A percentile compares a stretch with the other conserved stretches of the same genome.
Conservation (phyloP, 2,329 filamentous ascomycete species). For the Uncinocarpus reesii region DNA sequence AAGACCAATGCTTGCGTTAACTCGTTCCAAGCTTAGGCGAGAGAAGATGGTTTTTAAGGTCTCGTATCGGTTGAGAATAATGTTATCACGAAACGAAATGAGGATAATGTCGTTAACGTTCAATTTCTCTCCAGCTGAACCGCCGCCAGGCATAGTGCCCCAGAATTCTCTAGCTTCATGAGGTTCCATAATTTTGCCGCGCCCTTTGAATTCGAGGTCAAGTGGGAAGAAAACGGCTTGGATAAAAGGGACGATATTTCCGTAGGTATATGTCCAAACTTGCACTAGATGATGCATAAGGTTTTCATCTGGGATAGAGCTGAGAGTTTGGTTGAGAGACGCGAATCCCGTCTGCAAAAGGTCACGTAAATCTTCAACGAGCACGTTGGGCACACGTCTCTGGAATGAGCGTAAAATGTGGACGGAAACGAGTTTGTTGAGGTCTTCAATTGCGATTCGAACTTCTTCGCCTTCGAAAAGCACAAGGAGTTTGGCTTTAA, state of each 20-base stretch:
- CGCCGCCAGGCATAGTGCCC: slow-evolving; percentile 55
- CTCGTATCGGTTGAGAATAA: slow-evolving; percentile 83
- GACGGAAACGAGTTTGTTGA: slow-evolving; percentile 53
- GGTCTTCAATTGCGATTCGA: slow-evolving; percentile 54
- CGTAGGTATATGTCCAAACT: slow-evolving; percentile 89
- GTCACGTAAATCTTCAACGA: slow-evolving; percentile 55
- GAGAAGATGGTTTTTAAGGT: slow-evolving; percentile 83
- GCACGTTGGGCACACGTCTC: slow-evolving; percentile 46
- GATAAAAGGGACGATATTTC: slow-evolving; percentile 79
- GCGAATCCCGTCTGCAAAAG: slow-evolving; percentile 63
- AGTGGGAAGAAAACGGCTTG: slow-evolving; percentile 90
- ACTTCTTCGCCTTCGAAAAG: slow-evolving; percentile 57
- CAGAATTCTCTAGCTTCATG: slow-evolving; percentile 84
- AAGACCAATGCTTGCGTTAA: slow-evolving; percentile 43
- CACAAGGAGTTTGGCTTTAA: slow-evolving; percentile 53
- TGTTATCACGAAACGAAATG: slow-evolving; percentile 73
- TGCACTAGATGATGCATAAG: slow-evolving; percentile 86
- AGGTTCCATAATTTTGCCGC: slow-evolving; percentile 63
- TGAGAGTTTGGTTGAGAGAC: slow-evolving; percentile 73
- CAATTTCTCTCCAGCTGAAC: slow-evolving; percentile 46
- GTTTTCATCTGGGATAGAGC: slow-evolving; percentile 68
- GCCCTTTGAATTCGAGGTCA: slow-evolving; percentile 84
- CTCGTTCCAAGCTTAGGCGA: slow-evolving; percentile 72
- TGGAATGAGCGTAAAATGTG: slow-evolving; percentile 55
- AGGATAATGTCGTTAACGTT: slow-evolving; percentile 85